Evolutionary conservation across 176 grass and related monocot species (phyloP).

Genomic region (Bothriochloa decipiens): DNA sequence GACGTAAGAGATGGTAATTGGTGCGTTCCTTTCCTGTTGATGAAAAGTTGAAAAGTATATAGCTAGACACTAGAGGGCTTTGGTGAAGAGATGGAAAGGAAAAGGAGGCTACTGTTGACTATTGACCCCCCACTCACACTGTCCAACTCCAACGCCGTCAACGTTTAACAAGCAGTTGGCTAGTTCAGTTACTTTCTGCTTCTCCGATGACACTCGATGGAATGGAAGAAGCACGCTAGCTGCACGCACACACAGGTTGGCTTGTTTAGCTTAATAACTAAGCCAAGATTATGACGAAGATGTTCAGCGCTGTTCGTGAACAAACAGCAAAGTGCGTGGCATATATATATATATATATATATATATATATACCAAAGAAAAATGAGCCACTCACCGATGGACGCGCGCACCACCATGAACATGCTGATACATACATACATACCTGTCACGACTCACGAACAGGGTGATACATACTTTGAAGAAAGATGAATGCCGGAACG

Average conservation of each 20-base stretch:
- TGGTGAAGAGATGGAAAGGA: background rate
- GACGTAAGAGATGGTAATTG: background rate
- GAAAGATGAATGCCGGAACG: background rate
- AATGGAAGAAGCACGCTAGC: too few relatives aligned
- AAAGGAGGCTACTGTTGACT: constrained; percentile 5
- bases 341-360: too few relatives aligned
- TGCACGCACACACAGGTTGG: too few relatives aligned
- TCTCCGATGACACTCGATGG: too few relatives aligned
- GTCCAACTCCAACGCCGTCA: background rate
- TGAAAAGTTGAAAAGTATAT: background rate
- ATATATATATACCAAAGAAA: too few relatives aligned
- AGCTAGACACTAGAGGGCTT: background rate
- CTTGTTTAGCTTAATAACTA: too few relatives aligned
- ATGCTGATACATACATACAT: too few relatives aligned
- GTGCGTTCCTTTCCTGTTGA: background rate
- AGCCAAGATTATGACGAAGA: too few relatives aligned
- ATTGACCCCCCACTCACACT: background rate
- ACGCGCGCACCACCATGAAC: background rate
- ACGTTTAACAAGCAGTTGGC: background rate
- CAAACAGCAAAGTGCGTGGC: too few relatives aligned
- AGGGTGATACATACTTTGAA: background rate
- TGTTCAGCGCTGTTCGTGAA: too few relatives aligned
- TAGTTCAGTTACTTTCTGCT: background rate
- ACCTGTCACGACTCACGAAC: background rate
- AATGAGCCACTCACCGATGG: too few relatives aligned